Conservation (phyloP, 2,329 filamentous ascomycete genomes). For the Diaporthe velutina region DNA sequence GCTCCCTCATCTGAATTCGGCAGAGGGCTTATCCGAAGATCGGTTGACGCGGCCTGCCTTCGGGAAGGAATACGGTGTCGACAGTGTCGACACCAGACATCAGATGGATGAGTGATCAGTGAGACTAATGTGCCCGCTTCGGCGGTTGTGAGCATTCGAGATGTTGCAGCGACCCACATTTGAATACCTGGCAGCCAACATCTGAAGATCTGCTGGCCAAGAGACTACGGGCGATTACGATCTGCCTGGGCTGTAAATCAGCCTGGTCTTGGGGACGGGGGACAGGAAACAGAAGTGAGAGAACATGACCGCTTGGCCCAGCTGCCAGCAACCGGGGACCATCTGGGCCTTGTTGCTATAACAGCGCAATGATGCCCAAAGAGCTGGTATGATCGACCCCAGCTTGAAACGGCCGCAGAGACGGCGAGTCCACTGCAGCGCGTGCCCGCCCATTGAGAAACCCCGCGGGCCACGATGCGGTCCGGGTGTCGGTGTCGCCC, state of each 20-base stretch:
- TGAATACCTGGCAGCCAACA: neutral
- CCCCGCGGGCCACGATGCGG: neutral
- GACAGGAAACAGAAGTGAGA: neutral
- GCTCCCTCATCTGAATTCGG: slow-evolving; percentile 16
- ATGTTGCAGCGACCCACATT: slow-evolving; percentile 6
- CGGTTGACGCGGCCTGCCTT: slow-evolving; percentile 15
- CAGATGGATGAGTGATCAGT: slow-evolving; percentile 8
- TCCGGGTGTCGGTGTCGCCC: too few species aligned
- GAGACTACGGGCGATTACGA: slow-evolving; percentile 9
- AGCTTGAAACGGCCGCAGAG: slow-evolving; percentile 19
- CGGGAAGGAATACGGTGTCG: neutral
- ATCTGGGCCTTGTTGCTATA: neutral
- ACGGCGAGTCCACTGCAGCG: neutral
- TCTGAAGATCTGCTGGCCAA: slow-evolving; percentile 15
- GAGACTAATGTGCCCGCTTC: too few species aligned
- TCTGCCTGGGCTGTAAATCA: slow-evolving; percentile 24
- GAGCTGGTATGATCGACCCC: slow-evolving; percentile 20
- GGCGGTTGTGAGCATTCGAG: neutral
- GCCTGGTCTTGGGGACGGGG: neutral
- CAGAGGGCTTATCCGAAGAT: slow-evolving; percentile 7
- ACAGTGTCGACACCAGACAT: neutral
- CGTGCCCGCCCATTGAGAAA: neutral
- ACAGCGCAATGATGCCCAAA: neutral
- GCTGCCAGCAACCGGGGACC: neutral
- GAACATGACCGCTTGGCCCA: neutral